Conservation (phyloP, 2,329 filamentous ascomycete genomes). For the Ascocoryne sarcoides region DNA sequence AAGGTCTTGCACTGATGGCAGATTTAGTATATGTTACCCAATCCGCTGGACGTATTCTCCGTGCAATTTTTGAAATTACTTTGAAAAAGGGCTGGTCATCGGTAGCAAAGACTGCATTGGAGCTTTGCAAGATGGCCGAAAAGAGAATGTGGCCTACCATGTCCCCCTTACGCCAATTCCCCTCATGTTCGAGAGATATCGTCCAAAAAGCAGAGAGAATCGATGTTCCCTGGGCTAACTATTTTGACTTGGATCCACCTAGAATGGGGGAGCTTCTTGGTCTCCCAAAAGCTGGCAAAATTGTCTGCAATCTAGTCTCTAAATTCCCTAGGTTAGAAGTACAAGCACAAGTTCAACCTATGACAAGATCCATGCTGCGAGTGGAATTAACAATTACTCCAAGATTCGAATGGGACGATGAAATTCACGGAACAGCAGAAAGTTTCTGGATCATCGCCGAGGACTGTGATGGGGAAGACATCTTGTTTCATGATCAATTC, state of each 20-base stretch:
- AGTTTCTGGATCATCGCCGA: constrained; percentile 97
- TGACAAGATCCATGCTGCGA: constrained; percentile 87
- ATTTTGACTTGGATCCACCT: constrained; percentile 93
- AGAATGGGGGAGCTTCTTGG: constrained; percentile 92
- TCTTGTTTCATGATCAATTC: constrained; percentile 91
- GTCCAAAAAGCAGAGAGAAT: constrained; percentile 90
- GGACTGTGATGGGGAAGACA: constrained; percentile 93
- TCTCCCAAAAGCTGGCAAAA: constrained; percentile 77
- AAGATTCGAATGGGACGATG: constrained; percentile 92
- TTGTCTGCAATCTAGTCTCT: constrained; percentile 76
- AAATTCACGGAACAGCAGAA: constrained; percentile 78
- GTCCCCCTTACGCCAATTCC: constrained; percentile 89
- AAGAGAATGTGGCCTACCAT: constrained; percentile 99
- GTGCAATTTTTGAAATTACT: constrained; percentile 95
- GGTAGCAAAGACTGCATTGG: constrained; percentile 84
- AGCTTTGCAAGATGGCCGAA: constrained; percentile 98
- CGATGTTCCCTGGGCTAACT: constrained; percentile 85
- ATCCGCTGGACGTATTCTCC: constrained; percentile 88
- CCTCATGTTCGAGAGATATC: constrained; percentile 72
- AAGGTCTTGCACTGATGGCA: constrained; percentile 92
- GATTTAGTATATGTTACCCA: constrained; percentile 99
- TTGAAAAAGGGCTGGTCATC: constrained; percentile 93
- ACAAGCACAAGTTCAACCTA: constrained; percentile 86
- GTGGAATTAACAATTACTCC: constrained; percentile 87
- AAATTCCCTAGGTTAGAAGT: constrained; percentile 93